Base-by-base conservation (phyloP, 1,139 yeast genomes). In the Debaryomycetaceae sp. region DNA sequence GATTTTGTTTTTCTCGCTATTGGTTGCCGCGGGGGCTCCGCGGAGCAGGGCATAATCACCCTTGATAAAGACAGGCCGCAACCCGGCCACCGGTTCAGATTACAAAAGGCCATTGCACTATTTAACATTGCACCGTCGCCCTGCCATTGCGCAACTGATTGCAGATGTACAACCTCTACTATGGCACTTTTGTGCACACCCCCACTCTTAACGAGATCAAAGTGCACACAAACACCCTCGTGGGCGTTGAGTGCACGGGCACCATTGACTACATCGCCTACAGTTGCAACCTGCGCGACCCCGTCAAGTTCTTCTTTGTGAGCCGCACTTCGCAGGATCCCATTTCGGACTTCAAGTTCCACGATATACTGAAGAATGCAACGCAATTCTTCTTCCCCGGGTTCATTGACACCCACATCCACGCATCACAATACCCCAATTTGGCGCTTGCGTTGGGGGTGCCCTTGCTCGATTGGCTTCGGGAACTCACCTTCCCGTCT, bases 341-440 rank as follows among this genome's bases (percentile, higher is more conserved):
- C 10, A 22, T 23, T 17, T 25, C 16, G 14, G 28, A 20, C n/a
- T 47, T 60, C 36, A 48, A 49, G 10, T 58, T 38, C 36, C 44
- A 59, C 5, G 65, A 62, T 38, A 44, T 47, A 25, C 49, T 58
- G n/a, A 36, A 45, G 7, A 51, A 54, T 23, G 48, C 56, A 14
- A 40, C 57, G 31, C 58, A 68, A 32, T 88, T 89, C 52, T 75
- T 82, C 46, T 76, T 85, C 47, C 98, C 98, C 0, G 98, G 98
- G 1, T 88, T 91, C 46, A 64, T 91, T 10, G 98, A 91, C 49
- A 88, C 97, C 2, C 98, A 91, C 51, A 86, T 88, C 38, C 98
- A 91, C 53, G 96, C 97, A 0, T 83, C 97, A 4, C 98, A 91
- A 58, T 91, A 78, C 52, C 96, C 97, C n/a, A 91, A 91, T 53